These are phyloP conservation scores for Venturia oleaginea DNA, from an alignment of 2,329 filamentous ascomycete genomes.

Conservation along the genomic window DNA sequence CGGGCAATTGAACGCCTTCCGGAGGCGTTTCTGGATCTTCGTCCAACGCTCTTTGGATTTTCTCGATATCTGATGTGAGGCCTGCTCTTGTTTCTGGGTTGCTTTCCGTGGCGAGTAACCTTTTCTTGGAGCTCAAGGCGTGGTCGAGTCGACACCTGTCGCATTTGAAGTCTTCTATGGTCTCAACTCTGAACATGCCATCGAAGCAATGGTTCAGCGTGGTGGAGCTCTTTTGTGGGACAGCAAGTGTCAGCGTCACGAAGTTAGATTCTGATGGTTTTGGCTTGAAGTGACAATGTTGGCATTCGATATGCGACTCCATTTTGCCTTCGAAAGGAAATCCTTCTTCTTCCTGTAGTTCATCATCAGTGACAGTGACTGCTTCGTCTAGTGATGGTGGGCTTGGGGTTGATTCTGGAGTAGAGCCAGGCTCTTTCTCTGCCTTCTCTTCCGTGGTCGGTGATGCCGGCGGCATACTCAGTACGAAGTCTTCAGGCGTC, in stretches of 20 bases:
- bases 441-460: constrained; percentile 20
- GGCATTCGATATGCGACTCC: constrained; percentile 91
- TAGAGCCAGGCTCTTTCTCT: constrained; percentile 19
- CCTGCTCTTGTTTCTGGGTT: constrained; percentile 32
- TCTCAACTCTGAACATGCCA: constrained; percentile 85
- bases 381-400: background rate
- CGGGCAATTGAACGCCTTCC: constrained; percentile 60
- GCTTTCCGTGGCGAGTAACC: constrained; percentile 15
- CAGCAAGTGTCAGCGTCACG: constrained; percentile 83
- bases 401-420: background rate
- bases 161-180: constrained; percentile 95
- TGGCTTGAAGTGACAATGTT: constrained; percentile 81
- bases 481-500: constrained; percentile 8
- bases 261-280: constrained; percentile 77
- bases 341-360: constrained; percentile 39
- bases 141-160: constrained; percentile 85
- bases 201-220: constrained; percentile 85
- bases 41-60: constrained; percentile 61
- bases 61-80: constrained; percentile 51
- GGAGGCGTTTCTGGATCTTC: constrained; percentile 69
- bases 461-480: constrained; percentile 12
- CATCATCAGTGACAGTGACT: constrained; percentile 26
- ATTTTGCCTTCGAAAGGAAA: constrained; percentile 89
- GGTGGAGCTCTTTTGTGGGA: constrained; percentile 70
- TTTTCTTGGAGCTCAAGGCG: constrained; percentile 55